These are phyloP conservation scores for Scopulariopsis brevicaulis DNA, from an alignment of 2,329 filamentous ascomycete species.

Conservation along the genomic window DNA sequence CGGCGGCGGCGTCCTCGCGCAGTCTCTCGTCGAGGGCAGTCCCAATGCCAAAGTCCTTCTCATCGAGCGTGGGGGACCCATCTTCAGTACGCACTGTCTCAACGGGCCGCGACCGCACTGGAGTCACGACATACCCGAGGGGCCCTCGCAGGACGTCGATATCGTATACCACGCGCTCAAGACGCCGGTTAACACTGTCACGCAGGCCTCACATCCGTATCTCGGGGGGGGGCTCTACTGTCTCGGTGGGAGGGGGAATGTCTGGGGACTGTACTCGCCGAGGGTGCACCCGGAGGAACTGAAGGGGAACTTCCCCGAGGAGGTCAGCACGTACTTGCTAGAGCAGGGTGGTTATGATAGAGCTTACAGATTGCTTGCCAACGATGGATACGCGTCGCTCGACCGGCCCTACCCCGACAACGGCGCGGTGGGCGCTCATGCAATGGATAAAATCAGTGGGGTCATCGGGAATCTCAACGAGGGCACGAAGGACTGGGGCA, in stretches of 20 bases:
- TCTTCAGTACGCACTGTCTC: constrained; percentile 4
- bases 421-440: not conserved
- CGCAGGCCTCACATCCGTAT: not conserved
- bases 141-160: constrained; percentile 3
- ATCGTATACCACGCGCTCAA: constrained; percentile 5
- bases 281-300: constrained; percentile 19
- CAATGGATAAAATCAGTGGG: constrained; percentile 6
- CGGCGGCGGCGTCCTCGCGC: constrained; percentile 38
- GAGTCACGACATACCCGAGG: constrained; percentile 3
- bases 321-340: not conserved
- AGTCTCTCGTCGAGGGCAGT: constrained; percentile 38
- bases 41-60: constrained; percentile 39
- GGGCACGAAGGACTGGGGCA: constrained; percentile 1
- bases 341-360: constrained; percentile 2
- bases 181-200: not conserved
- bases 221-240: constrained; percentile 1
- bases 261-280: constrained; percentile 3
- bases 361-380: constrained; percentile 1
- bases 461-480: constrained; percentile 5
- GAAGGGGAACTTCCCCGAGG: constrained; percentile 16
- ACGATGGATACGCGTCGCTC: not conserved
- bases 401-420: not conserved
- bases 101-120: constrained; percentile 3
- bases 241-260: constrained; percentile 2
- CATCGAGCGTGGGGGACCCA: constrained; percentile 34